phyloP scores from a whole-genome alignment of 805 yeast species.

The Debaryomyces hansenii region DNA sequence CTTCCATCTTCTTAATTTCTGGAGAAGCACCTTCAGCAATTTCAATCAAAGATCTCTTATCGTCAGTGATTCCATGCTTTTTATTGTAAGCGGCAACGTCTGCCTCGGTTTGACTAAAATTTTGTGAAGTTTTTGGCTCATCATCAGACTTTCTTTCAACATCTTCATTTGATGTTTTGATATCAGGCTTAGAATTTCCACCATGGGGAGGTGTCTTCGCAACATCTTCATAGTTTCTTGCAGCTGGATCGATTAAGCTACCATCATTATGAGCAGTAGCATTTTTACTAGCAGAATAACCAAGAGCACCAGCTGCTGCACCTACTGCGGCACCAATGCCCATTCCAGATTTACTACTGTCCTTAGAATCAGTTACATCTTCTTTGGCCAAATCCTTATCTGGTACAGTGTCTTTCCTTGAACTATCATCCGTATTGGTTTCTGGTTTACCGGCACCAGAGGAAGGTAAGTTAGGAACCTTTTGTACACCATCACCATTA shows the following conservation, averaged over 20 bases:
- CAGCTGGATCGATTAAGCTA: conserved; percentile 19
- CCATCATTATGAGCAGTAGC: neutral
- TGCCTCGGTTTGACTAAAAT: conserved; percentile 11
- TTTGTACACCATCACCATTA: conserved; percentile 1
- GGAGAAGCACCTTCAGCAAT: conserved; percentile 23
- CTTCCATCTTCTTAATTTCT: conserved; percentile 8
- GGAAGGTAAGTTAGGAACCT: neutral
- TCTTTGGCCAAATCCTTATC: conserved; percentile 1
- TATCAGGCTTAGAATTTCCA: neutral
- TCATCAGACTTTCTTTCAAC: conserved; percentile 3
- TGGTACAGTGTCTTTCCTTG: neutral
- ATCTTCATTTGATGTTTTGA: conserved; percentile 6
- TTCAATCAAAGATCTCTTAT: conserved; percentile 25
- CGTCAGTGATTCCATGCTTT: conserved; percentile 21
- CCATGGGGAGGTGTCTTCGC: conserved; percentile 11
- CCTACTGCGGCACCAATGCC: conserved; percentile 18
- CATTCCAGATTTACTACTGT: conserved; percentile 5
- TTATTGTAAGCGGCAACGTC: conserved; percentile 27
- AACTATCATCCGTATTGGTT: too few species aligned
- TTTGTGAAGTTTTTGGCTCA: conserved; percentile 7
- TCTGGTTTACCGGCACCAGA: neutral
- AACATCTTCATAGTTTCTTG: conserved; percentile 14
- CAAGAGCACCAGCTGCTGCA: conserved; percentile 13
- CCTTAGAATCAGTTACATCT: neutral
- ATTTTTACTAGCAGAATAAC: conserved; percentile 3